A percentile compares a stretch with the other conserved stretches of the same genome.
phyloP scores from a whole-genome alignment of 2,329 filamentous ascomycete species.

The Fusarium beomiforme region DNA sequence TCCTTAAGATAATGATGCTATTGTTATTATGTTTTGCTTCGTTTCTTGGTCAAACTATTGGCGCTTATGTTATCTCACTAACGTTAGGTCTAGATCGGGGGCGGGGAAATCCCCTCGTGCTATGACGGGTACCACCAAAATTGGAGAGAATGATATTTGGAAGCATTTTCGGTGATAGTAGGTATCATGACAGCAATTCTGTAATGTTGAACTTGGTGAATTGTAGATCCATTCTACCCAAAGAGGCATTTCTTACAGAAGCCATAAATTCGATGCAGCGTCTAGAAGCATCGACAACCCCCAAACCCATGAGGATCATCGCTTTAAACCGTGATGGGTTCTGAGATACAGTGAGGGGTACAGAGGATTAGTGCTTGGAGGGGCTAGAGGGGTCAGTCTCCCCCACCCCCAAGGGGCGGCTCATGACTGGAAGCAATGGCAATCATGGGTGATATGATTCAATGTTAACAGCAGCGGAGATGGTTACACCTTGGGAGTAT shows the following conservation, averaged over 20 bases:
- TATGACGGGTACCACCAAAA: not conserved
- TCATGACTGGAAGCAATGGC: slow-evolving; percentile 8
- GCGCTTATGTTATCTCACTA: not conserved
- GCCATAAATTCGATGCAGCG: not conserved
- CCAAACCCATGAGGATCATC: slow-evolving; percentile 24
- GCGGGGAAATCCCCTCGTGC: slow-evolving; percentile 12
- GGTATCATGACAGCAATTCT: slow-evolving; percentile 11
- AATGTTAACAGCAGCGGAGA: not conserved
- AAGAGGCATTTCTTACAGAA: not conserved
- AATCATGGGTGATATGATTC: slow-evolving; percentile 11
- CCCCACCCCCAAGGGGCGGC: slow-evolving; percentile 29
- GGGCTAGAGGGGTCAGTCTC: slow-evolving; percentile 17
- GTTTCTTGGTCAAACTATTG: not conserved
- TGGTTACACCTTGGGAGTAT: not conserved
- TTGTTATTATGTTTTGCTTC: not conserved
- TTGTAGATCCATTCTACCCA: not conserved
- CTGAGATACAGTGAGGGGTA: slow-evolving; percentile 9
- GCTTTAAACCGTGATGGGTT: not conserved
- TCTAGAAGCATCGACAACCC: slow-evolving; percentile 15
- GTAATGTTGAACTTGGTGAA: not conserved
- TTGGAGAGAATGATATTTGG: slow-evolving; percentile 9
- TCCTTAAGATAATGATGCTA: not conserved
- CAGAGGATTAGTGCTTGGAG: slow-evolving; percentile 8
- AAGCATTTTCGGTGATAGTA: not conserved
- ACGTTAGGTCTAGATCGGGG: no score